phyloP scores from a whole-genome alignment of 352 stramenopile species.

The Globisporangium heterothallicum region DNA sequence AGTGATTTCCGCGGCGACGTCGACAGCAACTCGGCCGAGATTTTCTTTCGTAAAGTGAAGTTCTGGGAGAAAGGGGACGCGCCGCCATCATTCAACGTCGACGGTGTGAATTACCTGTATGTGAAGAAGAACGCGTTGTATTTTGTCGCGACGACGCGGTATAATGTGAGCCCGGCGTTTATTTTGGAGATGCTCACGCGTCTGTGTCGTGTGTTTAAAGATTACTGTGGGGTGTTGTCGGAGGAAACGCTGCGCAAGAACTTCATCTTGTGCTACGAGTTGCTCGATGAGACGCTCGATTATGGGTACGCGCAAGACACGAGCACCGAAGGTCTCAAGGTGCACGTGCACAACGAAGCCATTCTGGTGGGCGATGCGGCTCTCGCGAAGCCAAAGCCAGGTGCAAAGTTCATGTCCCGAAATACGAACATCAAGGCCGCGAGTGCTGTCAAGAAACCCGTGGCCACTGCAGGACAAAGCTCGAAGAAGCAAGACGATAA shows the following conservation, averaged over 20 bases:
- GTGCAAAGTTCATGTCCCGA: slow-evolving; percentile 82
- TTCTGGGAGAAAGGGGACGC: slow-evolving; percentile 97
- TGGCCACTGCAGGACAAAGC: slow-evolving; percentile 61
- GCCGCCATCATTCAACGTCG: slow-evolving; percentile 95
- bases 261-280: slow-evolving; percentile 99
- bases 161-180: slow-evolving; percentile 95
- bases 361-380: slow-evolving; percentile 88
- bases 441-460: slow-evolving; percentile 88
- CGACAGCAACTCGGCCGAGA: slow-evolving; percentile 87
- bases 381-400: slow-evolving; percentile 87
- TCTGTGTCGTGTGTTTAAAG: slow-evolving; percentile 97
- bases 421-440: slow-evolving; percentile 75
- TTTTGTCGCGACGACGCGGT: slow-evolving; percentile 96
- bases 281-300: slow-evolving; percentile 99
- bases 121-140: slow-evolving; percentile 98
- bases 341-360: slow-evolving; percentile 98
- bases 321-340: slow-evolving; percentile 96
- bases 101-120: slow-evolving; percentile 97
- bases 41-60: slow-evolving; percentile 99
- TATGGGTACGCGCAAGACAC: slow-evolving; percentile 98
- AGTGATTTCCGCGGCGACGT: slow-evolving; percentile 94
- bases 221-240: slow-evolving; percentile 98
- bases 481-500: slow-evolving; percentile 91
- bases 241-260: slow-evolving; percentile 99
- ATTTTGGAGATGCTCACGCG: slow-evolving; percentile 95